phyloP scores from a whole-genome alignment of 257 asterid genomes.

The Lycium barbarum region DNA sequence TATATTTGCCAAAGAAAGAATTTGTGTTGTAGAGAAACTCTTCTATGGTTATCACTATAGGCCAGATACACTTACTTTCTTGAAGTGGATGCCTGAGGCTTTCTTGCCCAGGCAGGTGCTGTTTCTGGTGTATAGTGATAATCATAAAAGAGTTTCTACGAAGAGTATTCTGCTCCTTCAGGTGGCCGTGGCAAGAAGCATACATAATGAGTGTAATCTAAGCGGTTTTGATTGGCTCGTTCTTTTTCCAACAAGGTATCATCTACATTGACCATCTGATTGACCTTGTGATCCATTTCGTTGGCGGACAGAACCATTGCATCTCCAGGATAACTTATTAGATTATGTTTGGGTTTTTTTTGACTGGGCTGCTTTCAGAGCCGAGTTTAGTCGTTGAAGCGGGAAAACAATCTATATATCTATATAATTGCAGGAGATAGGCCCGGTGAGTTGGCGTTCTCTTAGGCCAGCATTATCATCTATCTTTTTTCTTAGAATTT shows the following conservation, averaged over 20 bases:
- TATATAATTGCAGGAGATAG: too few relatives aligned
- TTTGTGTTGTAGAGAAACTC: constrained; percentile 84
- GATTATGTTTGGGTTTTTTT: constrained; percentile 38
- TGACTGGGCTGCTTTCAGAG: constrained; percentile 38
- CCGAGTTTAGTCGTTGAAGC: constrained; percentile 43
- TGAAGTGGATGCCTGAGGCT: constrained; percentile 69
- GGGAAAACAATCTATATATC: background rate
- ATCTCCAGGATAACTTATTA: background rate
- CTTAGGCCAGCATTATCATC: too few relatives aligned
- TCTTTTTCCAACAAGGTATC: constrained; percentile 33
- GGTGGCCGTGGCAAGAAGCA: constrained; percentile 49
- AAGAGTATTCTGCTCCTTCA: constrained; percentile 48
- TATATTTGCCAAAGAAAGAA: constrained; percentile 85
- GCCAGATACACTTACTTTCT: constrained; percentile 62
- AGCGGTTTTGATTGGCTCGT: constrained; percentile 22
- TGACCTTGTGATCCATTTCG: constrained; percentile 42
- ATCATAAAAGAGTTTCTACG: constrained; percentile 67
- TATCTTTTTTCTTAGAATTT: too few relatives aligned
- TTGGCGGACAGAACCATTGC: constrained; percentile 47
- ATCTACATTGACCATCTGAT: constrained; percentile 33
- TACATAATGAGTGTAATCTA: constrained; percentile 32
- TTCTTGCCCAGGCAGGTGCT: constrained; percentile 93
- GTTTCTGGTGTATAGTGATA: constrained; percentile 81
- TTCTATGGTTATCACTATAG: constrained; percentile 89
- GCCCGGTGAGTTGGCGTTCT: too few relatives aligned